Base-by-base conservation (phyloP, 2,329 filamentous ascomycete species). In the Penicillium polonicum region DNA sequence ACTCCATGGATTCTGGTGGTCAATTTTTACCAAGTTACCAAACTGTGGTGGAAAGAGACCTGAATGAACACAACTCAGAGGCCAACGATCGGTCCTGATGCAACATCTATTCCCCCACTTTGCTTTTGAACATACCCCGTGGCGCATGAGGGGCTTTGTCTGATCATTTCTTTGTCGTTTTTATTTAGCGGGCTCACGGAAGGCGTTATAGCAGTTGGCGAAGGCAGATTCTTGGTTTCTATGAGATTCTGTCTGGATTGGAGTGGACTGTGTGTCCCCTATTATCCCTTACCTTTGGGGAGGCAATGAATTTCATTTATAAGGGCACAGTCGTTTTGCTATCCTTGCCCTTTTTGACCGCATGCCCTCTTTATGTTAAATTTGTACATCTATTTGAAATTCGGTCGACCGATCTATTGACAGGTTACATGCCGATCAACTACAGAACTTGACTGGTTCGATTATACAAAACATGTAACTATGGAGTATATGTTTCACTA, bases 161-260 rank as follows among this genome's bases (percentile, higher is more conserved):
- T 51, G 31, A 36, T 55, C 19, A 53, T 62, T 48, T 61, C 29
- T 62, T 66, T 63, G 51, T 35, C 29, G 45, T 65, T 61, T 60
- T 55, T 44, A 55, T 54, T 64, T 66, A 65, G 63, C 62, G 62
- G 62, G 60, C 45, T 53, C 55, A 64, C 65, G 61, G 60, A 58
- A 56, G 65, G 65, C 64, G 65, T 67, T 64, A 13, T 42, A 60
- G 57, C 55, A 65, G 45, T 41, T 51, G 49, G 52, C 48, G 41
- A 57, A 58, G 57, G 38, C 51, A 52, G 58, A 53, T 56, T 42
- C 39, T 55, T 43, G 56, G 51, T 38, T 48, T 54, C 60, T 51
- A n/a, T 59, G 41, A 21, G 15, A 31, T 42, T 21, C 31, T 39
- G 23, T 21, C 36, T 52, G 50, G 6, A 33, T 36, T 39, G 49